Base-by-base conservation (phyloP, 2,329 filamentous ascomycete genomes). In the Albophoma yamanashiensis region DNA sequence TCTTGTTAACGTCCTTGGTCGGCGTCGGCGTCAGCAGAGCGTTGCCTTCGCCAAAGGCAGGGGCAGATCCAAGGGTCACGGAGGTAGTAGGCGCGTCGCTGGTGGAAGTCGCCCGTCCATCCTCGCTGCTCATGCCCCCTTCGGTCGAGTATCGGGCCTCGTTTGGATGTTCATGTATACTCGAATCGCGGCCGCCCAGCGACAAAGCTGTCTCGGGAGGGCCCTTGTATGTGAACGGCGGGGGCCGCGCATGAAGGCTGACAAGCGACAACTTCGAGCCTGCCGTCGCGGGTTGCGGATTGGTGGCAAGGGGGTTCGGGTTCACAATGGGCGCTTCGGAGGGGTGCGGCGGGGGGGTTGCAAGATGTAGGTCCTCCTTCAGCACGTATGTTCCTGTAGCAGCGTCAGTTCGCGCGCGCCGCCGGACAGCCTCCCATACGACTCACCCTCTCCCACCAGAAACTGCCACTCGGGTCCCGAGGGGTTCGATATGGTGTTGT, bases 341-440 rank as follows among this genome's bases (percentile, higher is more conserved):
- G 27, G 94, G 94, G 75, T 99, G 94, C 17, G 92, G 92, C 64
- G 93, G 93, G 60, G 94, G 94, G 40, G 92, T 97, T 53, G 94
- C 93, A 60, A 99, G 87, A 66, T 92, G 89, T 36, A 99, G 79
- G 72, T 96, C 91, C 75, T 99, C 93, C 72, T 92, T 89, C 52
- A 97, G 83, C 27, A 89, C 82, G 70, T 99, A 99, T 62, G 90
- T 93, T 69, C 92, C 91, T 94, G 67, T 20, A 3, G 20, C 52
- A n/a, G n/a, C 50, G 58, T 61, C 60, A 61, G 43, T 17, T n/a
- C 31, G 22, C 14, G 6, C 11, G 22, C 27, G 7, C 20, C 27
- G 17, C 8, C 27, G 42, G 15, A 27, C 8, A n/a, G n/a, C 39
- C 39, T 34, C 53, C 50, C 11, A 17, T 36, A 22, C 25, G n/a